These are phyloP conservation scores for Xanthoconium purpureum DNA, from an alignment of 768 basidiomycete genomes.

Conservation along the genomic window DNA sequence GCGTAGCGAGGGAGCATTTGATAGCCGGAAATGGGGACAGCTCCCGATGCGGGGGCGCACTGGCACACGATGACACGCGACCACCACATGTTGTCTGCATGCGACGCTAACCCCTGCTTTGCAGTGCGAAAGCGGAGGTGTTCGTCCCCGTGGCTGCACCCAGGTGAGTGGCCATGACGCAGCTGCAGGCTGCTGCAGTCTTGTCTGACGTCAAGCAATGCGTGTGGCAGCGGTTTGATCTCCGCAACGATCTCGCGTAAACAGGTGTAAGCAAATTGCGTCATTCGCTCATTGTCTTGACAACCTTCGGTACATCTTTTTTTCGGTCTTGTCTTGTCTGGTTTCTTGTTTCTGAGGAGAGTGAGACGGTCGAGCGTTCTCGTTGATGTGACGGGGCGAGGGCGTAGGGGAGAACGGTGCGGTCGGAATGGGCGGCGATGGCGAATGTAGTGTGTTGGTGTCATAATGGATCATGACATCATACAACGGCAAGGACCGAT, in stretches of 20 bases:
- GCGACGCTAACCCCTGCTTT: slow-evolving; percentile 15
- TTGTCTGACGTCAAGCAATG: slow-evolving; percentile 27
- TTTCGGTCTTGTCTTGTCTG: neutral
- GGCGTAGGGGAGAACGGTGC: neutral
- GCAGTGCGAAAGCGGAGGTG: slow-evolving; percentile 76
- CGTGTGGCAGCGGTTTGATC: slow-evolving; percentile 51
- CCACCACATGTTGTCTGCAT: slow-evolving; percentile 7
- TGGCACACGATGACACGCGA: slow-evolving; percentile 10
- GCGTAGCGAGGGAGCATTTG: slow-evolving; percentile 1
- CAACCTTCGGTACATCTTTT: slow-evolving; percentile 17
- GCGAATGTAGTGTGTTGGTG: neutral
- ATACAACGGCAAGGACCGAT: slow-evolving; percentile 26
- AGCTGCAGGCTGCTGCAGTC: neutral
- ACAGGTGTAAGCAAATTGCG: slow-evolving; percentile 31
- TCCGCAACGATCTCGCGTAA: slow-evolving; percentile 54
- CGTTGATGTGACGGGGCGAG: neutral
- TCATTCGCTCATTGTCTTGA: slow-evolving; percentile 34
- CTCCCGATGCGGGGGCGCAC: slow-evolving; percentile 11
- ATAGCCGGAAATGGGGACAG: slow-evolving; percentile 17
- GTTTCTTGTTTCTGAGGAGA: neutral
- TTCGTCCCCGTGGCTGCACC: slow-evolving; percentile 86
- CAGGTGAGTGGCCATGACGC: slow-evolving; percentile 51
- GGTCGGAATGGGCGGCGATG: too few species aligned
- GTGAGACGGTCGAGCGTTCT: neutral
- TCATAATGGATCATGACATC: slow-evolving; percentile 28